Conservation (phyloP, 345 rosid genomes). For the Gossypium rotundifolium region DNA sequence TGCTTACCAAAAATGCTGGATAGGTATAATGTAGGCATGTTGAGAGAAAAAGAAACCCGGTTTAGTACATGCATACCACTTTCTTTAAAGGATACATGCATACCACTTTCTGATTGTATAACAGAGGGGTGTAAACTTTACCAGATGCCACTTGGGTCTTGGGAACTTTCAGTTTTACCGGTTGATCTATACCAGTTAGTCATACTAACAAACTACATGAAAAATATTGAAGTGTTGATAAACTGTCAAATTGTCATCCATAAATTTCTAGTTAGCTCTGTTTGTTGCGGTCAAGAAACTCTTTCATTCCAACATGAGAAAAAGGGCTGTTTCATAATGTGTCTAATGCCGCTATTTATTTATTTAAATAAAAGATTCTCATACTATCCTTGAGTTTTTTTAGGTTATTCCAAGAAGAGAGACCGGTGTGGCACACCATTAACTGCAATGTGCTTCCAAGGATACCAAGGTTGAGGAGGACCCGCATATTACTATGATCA, state of each 20-base stretch:
- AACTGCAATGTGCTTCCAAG: slow-evolving; percentile 61
- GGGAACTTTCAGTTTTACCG: neutral
- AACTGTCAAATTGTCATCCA: neutral
- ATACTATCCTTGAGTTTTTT: neutral
- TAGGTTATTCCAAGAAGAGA: slow-evolving; percentile 92
- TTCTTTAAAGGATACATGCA: too few species aligned
- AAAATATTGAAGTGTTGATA: neutral
- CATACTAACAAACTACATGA: neutral
- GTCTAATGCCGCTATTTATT: neutral
- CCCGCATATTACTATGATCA: slow-evolving; percentile 34
- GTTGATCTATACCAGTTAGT: neutral
- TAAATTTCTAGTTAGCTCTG: neutral
- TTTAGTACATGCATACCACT: too few species aligned
- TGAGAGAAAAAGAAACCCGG: too few species aligned
- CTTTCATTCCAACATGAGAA: neutral
- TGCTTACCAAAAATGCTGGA: too few species aligned
- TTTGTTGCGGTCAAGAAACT: neutral
- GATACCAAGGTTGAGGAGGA: slow-evolving; percentile 30
- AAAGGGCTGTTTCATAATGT: neutral
- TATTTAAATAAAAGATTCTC: neutral
- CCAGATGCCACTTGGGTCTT: too few species aligned
- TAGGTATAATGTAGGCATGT: too few species aligned
- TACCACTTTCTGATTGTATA: too few species aligned
- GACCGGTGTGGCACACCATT: slow-evolving; percentile 80
- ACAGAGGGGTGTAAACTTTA: too few species aligned